Evolutionary conservation across 2,329 filamentous ascomycete genomes (phyloP).

Genomic region (Alternaria conjuncta): DNA sequence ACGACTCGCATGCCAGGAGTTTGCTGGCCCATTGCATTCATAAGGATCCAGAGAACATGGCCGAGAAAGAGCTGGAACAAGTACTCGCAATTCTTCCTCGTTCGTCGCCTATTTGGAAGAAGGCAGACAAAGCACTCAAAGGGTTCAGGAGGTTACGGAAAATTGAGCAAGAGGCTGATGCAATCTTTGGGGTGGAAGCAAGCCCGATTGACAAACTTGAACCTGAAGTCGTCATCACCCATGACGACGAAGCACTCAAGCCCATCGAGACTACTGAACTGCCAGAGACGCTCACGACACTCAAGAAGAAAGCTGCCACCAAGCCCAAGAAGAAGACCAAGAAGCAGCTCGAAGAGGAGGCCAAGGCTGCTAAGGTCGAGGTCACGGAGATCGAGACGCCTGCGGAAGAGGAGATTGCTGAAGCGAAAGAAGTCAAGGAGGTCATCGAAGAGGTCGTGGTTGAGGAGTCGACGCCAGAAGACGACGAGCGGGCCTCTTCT

Average conservation of each 20-base stretch:
- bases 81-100: slow-evolving; percentile 61
- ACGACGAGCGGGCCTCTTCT: slow-evolving; percentile 57
- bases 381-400: slow-evolving; percentile 49
- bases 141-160: slow-evolving; percentile 70
- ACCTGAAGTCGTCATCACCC: slow-evolving; percentile 45
- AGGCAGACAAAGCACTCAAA: slow-evolving; percentile 66
- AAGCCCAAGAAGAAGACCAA: slow-evolving; percentile 79
- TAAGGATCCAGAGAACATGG: slow-evolving; percentile 73
- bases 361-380: slow-evolving; percentile 45
- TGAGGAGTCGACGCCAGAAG: slow-evolving; percentile 39
- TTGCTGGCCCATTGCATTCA: slow-evolving; percentile 57
- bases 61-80: slow-evolving; percentile 67
- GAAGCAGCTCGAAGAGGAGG: slow-evolving; percentile 71
- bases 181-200: slow-evolving; percentile 62
- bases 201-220: slow-evolving; percentile 53
- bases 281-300: slow-evolving; percentile 30
- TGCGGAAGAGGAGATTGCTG: slow-evolving; percentile 47
- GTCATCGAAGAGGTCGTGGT: slow-evolving; percentile 36
- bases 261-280: slow-evolving; percentile 48
- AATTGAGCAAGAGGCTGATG: slow-evolving; percentile 83
- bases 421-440: slow-evolving; percentile 50
- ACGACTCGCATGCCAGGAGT: slow-evolving; percentile 55
- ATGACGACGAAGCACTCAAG: slow-evolving; percentile 52
- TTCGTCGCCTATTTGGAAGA: slow-evolving; percentile 73
- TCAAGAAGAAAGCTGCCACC: slow-evolving; percentile 47